These are phyloP conservation scores for Cordia subcordata DNA, from an alignment of 257 asterid genomes.

Conservation along the genomic window DNA sequence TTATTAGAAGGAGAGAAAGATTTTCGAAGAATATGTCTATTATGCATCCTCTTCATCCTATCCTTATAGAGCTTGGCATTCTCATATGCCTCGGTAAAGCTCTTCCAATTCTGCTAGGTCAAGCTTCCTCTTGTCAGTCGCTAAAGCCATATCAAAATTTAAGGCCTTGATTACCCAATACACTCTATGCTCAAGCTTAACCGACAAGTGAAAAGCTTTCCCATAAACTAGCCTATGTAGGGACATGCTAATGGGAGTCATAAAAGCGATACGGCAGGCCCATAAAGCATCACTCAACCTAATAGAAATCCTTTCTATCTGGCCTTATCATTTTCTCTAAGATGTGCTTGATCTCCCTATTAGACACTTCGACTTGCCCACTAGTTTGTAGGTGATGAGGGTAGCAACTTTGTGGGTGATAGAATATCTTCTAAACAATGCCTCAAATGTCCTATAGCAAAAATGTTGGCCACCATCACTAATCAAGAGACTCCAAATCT, in stretches of 20 bases:
- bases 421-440: background rate
- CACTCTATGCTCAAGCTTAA: background rate
- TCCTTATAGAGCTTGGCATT: conserved; percentile 9
- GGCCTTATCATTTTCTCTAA: background rate
- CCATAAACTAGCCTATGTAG: background rate
- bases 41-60: no score
- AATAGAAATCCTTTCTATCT: background rate
- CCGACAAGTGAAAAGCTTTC: background rate
- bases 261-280: background rate
- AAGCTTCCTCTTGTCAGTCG: background rate
- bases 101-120: background rate
- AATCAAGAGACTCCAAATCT: background rate
- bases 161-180: background rate
- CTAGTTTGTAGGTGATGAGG: background rate
- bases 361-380: background rate
- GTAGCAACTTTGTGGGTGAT: background rate
- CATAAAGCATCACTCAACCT: background rate
- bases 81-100: background rate
- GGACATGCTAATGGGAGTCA: background rate
- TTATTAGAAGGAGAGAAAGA: no score
- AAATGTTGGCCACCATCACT: background rate
- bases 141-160: background rate
- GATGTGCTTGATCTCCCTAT: background rate
- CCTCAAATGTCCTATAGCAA: background rate
- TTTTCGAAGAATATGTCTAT: no score